A percentile compares a stretch with the other conserved stretches of the same genome.
Evolutionary conservation across 164 flowering plant species (phyloP).

Genomic region (Piper betle): DNA sequence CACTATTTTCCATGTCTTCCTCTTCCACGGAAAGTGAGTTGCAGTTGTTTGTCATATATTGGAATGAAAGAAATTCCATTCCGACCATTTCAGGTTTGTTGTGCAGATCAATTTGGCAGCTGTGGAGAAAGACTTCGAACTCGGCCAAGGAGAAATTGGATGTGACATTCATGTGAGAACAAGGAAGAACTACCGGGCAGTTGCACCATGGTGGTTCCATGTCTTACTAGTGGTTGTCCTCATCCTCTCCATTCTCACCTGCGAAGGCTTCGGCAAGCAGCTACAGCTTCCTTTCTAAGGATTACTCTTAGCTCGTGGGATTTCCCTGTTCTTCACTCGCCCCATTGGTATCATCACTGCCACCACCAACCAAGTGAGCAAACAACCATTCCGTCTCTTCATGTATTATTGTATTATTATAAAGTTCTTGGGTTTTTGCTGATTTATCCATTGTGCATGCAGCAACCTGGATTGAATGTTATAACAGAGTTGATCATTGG

Average conservation of each 20-base stretch:
- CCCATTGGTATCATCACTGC: constrained; percentile 70
- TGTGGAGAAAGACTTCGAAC: no score
- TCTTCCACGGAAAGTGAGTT: constrained; percentile 29
- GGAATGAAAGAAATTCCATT: no score
- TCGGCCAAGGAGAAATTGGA: no score
- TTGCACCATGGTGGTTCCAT: no score
- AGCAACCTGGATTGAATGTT: constrained; percentile 10
- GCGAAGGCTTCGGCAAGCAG: constrained; percentile 52
- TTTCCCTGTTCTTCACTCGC: constrained; percentile 30
- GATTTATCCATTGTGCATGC: background rate
- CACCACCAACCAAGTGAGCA: constrained; percentile 61
- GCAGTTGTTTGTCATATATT: no score
- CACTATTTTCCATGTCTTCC: constrained; percentile 44
- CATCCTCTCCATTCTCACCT: constrained; percentile 20
- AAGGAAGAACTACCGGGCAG: no score
- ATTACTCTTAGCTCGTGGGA: constrained; percentile 44
- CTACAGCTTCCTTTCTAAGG: constrained; percentile 94
- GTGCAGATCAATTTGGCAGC: no score
- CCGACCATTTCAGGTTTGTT: no score
- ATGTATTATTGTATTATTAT: no score
- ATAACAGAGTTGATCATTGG: constrained; percentile 4
- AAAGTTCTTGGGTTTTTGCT: background rate
- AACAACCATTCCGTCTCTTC: background rate
- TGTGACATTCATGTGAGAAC: no score
- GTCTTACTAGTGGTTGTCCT: no score